These are phyloP conservation scores for Abrus precatorius DNA, from an alignment of 306 rosid species.

Conservation along the genomic window DNA sequence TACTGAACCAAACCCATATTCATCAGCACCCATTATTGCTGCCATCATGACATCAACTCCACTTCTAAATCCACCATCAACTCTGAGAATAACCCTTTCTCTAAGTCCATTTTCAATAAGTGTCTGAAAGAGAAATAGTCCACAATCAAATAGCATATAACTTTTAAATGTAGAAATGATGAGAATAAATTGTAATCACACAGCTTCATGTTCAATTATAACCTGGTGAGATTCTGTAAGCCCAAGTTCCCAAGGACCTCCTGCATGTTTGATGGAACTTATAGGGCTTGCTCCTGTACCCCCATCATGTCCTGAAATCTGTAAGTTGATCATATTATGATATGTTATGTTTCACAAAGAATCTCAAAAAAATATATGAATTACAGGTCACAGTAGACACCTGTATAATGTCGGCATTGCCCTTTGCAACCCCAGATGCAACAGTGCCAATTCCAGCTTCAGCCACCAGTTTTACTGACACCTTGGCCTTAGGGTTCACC, in stretches of 20 bases:
- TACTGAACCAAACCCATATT: conserved; percentile 94
- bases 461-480: conserved; percentile 94
- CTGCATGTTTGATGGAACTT: conserved; percentile 99
- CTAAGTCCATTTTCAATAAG: conserved; percentile 90
- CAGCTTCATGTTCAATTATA: conserved; percentile 49
- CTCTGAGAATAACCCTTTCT: conserved; percentile 98
- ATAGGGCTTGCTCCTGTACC: conserved; percentile 99
- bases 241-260: conserved; percentile 99
- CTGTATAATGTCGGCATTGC: conserved; percentile 97
- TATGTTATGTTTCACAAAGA: conserved; percentile 30
- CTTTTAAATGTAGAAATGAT: conserved; percentile 30
- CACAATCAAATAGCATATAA: conserved; percentile 43
- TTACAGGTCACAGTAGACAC: conserved; percentile 56
- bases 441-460: conserved; percentile 99
- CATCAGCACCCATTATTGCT: conserved; percentile 98
- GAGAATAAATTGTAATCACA: conserved; percentile 36
- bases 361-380: conserved; percentile 15
- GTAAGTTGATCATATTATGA: conserved; percentile 38
- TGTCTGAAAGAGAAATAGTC: conserved; percentile 66
- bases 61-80: conserved; percentile 98
- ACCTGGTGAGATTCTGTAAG: conserved; percentile 98
- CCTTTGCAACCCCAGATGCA: conserved; percentile 99
- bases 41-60: conserved; percentile 98
- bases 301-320: conserved; percentile 99
- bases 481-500: conserved; percentile 98